Base-by-base conservation (phyloP, 805 yeast species). In the Metahyphopichia silvanorum region DNA sequence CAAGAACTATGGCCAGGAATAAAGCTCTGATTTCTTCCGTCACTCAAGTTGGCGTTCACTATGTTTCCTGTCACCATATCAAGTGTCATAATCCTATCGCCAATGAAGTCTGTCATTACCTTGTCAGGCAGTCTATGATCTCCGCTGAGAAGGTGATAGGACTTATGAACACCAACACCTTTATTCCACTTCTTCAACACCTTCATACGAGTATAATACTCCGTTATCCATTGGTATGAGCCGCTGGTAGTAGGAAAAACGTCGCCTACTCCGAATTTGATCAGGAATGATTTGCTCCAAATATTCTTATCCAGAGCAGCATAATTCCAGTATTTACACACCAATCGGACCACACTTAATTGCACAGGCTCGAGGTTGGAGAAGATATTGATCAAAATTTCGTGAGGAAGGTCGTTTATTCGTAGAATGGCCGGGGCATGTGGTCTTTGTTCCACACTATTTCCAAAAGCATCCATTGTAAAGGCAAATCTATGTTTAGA, bases 291-390 rank as follows among this genome's bases (percentile, higher is more conserved):
- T 23, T 57, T 60, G 39, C 55, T 53, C 81, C 81, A 76, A 16
- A 74, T 66, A 8, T 57, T 51, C 34, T 64, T 61, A 43, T 74
- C 74, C 33, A 59, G 57, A 2, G 72, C 60, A 2, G 70, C 63
- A 25, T 40, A 39, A 38, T 66, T 55, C 82, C 82, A 76, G 27
- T 56, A 44, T 31, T 54, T 60, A 40, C 80, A 75, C 5, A 76
- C 82, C 14, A 60, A 40, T 6, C 74, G 57, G 6, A 68, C 44
- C 13, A 44, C 49, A 31, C 55, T 55, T 28, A 76, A 51, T 18
- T 75, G 67, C 3, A 51, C 42, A 3, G 76, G 69, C 33, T 75
- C 76, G 6, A 74, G 60, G 32, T 63, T 52, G 4, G 70, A 52
- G 42, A 76, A 72, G 11, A 76, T 56, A 19, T 56, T 49, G 32